Conservation (phyloP, 768 basidiomycete genomes). For the Boletus rex-veris region DNA sequence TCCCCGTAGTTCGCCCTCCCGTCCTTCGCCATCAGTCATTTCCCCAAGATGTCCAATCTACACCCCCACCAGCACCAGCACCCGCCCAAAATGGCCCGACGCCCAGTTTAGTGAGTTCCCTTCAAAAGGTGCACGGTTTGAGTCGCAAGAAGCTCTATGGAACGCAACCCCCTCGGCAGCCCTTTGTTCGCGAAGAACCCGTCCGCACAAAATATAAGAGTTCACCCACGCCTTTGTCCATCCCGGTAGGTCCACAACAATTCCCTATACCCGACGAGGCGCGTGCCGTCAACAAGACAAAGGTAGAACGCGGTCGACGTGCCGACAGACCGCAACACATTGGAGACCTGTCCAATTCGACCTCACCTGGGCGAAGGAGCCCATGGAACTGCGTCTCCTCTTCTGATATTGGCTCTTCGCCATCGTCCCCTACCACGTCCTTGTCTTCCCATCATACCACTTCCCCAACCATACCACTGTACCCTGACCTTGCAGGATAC, state of each 20-base stretch:
- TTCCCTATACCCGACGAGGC: constrained; percentile 18
- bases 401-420: constrained; percentile 20
- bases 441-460: constrained; percentile 16
- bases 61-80: neutral
- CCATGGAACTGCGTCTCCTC: constrained; percentile 15
- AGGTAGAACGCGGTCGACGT: constrained; percentile 25
- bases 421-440: constrained; percentile 25
- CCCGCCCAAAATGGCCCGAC: constrained; percentile 25
- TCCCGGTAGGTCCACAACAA: constrained; percentile 23
- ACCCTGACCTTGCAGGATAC: constrained; percentile 21
- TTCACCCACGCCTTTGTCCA: constrained; percentile 31
- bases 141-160: constrained; percentile 69
- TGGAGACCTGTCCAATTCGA: constrained; percentile 14
- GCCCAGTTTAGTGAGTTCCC: constrained; percentile 56
- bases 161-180: constrained; percentile 44
- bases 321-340: constrained; percentile 15
- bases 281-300: constrained; percentile 16
- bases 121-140: constrained; percentile 65
- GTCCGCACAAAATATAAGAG: constrained; percentile 35
- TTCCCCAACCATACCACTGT: constrained; percentile 22
- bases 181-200: constrained; percentile 54
- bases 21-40: constrained; percentile 30
- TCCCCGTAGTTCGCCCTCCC: constrained; percentile 12
- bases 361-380: constrained; percentile 37
- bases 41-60: constrained; percentile 26